Percentiles rank a stretch among this genome's conserved stretches.
These are phyloP conservation scores for Cyberlindnera samutprakarnensis DNA, from an alignment of 805 yeast genomes.

Conservation along the genomic window DNA sequence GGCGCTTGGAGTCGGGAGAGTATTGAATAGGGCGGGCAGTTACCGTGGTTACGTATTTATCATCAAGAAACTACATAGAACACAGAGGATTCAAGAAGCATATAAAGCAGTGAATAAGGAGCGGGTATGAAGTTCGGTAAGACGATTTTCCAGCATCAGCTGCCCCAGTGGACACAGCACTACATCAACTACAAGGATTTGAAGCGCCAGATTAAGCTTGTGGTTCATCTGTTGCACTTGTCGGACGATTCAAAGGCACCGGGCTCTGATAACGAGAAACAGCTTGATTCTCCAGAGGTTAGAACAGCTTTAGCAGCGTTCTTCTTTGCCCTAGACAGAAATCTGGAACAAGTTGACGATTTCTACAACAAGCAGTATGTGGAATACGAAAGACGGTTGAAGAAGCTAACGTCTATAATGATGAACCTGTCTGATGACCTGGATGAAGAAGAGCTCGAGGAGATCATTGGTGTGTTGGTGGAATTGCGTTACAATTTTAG, in stretches of 20 bases:
- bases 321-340: conserved; percentile 71
- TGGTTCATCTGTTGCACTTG: conserved; percentile 38
- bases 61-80: too few species aligned
- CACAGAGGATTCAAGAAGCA: too few species aligned
- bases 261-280: conserved; percentile 25
- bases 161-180: conserved; percentile 80
- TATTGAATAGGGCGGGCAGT: too few species aligned
- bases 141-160: conserved; percentile 65
- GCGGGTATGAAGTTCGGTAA: conserved; percentile 23
- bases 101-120: too few species aligned
- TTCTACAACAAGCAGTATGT: conserved; percentile 66
- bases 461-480: conserved; percentile 56
- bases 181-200: conserved; percentile 83
- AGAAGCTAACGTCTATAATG: conserved; percentile 34
- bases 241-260: too few species aligned
- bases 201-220: conserved; percentile 70
- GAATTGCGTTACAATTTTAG: conserved; percentile 72
- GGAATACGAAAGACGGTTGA: conserved; percentile 69
- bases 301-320: conserved; percentile 51
- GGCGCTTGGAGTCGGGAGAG: too few species aligned
- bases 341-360: conserved; percentile 72
- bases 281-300: conserved; percentile 33
- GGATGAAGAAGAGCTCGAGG: conserved; percentile 48
- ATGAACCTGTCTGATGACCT: conserved; percentile 31
- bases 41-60: too few species aligned